Conservation (phyloP, 768 basidiomycete species). For the Termitomyces sp. region DNA sequence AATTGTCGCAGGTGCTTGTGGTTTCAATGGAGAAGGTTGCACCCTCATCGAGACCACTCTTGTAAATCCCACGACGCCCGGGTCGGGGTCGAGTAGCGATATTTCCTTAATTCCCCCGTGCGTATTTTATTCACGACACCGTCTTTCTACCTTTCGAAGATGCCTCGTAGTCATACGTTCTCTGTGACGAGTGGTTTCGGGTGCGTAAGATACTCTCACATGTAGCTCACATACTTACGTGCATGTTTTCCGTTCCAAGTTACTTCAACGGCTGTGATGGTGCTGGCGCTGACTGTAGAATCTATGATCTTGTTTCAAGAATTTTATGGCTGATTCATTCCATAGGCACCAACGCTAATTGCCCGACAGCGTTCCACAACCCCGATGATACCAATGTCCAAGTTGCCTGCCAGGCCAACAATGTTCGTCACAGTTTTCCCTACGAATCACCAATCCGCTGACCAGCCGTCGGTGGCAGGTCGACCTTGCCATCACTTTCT, state of each 20-base stretch:
- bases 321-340: background rate
- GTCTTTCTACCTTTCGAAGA: background rate
- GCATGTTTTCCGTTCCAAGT: constrained; percentile 16
- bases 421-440: constrained; percentile 1
- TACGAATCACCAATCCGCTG: background rate
- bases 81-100: constrained; percentile 30
- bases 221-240: background rate
- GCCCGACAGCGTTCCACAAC: constrained; percentile 32
- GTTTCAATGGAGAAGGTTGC: constrained; percentile 36
- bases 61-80: constrained; percentile 25
- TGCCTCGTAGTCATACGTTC: constrained; percentile 28
- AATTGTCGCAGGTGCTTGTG: constrained; percentile 28
- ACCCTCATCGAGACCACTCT: constrained; percentile 35
- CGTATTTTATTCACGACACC: constrained; percentile 15
- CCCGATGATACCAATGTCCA: constrained; percentile 33
- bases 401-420: constrained; percentile 19
- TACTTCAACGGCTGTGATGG: constrained; percentile 42
- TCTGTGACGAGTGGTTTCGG: constrained; percentile 37
- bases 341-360: constrained; percentile 30
- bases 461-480: constrained; percentile 1
- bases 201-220: constrained; percentile 17
- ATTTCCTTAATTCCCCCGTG: constrained; percentile 41
- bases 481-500: constrained; percentile 18
- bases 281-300: constrained; percentile 39
- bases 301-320: background rate